These are phyloP conservation scores for Hanseniaspora hatyaiensis DNA, from an alignment of 805 yeast genomes.

Conservation along the genomic window DNA sequence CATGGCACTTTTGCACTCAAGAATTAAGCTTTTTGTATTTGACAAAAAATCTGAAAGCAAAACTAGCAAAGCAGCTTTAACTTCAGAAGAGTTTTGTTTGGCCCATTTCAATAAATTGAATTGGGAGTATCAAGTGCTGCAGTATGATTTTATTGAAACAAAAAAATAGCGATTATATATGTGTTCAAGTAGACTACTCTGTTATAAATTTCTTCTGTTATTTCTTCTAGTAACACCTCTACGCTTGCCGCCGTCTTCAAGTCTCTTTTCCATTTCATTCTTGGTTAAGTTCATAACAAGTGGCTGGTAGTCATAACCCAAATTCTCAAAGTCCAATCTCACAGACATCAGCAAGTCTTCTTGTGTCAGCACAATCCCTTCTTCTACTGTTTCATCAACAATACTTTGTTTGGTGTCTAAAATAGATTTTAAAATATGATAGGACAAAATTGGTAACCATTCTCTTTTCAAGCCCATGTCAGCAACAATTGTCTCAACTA, in stretches of 20 bases:
- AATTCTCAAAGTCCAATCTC: conserved; percentile 59
- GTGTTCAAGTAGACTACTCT: background rate
- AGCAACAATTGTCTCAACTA: conserved; percentile 68
- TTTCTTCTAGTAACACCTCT: conserved; percentile 83
- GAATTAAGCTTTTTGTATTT: conserved; percentile 61
- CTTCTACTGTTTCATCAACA: conserved; percentile 51
- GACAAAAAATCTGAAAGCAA: conserved; percentile 40
- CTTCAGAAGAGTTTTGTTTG: conserved; percentile 53
- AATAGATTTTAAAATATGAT: conserved; percentile 70
- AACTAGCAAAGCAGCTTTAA: too few relatives aligned
- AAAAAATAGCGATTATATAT: too few relatives aligned
- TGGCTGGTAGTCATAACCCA: conserved; percentile 81
- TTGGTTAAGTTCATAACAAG: conserved; percentile 73
- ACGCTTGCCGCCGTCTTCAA: conserved; percentile 54
- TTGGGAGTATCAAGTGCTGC: conserved; percentile 79
- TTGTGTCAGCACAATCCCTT: conserved; percentile 34
- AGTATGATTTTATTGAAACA: conserved; percentile 30
- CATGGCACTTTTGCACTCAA: conserved; percentile 90
- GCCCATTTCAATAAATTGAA: conserved; percentile 68
- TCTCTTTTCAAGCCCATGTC: conserved; percentile 80
- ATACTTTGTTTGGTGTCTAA: conserved; percentile 70
- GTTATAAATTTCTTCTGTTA: conserved; percentile 61
- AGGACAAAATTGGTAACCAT: conserved; percentile 80
- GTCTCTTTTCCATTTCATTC: conserved; percentile 89
- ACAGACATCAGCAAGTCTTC: conserved; percentile 6